phyloP scores from a whole-genome alignment of 768 basidiomycete genomes.

The Boletus rubropictus region DNA sequence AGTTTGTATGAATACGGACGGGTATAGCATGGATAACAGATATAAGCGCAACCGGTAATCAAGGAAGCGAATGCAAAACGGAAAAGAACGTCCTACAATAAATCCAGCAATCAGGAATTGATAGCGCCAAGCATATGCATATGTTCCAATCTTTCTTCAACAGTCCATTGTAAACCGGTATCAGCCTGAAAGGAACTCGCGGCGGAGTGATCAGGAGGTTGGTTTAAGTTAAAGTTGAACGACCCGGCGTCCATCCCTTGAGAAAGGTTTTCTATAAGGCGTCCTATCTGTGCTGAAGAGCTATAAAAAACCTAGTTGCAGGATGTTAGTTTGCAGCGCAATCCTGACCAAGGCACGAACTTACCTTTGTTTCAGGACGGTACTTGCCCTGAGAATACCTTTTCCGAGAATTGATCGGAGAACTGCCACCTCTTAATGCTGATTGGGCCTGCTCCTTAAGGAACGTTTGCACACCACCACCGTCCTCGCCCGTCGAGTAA shows the following conservation, averaged over 20 bases:
- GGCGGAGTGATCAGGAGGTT: constrained; percentile 46
- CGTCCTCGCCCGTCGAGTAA: constrained; percentile 48
- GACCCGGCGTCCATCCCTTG: constrained; percentile 78
- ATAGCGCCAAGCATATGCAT: constrained; percentile 61
- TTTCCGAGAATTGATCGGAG: constrained; percentile 56
- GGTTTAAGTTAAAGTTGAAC: constrained; percentile 63
- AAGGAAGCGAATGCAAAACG: constrained; percentile 15
- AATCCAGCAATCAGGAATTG: constrained; percentile 27
- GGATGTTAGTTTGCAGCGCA: constrained; percentile 7
- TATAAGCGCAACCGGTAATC: constrained; percentile 16
- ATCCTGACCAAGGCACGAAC: constrained; percentile 17
- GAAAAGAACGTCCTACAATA: constrained; percentile 18
- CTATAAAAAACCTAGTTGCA: constrained; percentile 32
- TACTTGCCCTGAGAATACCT: constrained; percentile 47
- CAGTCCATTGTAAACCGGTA: constrained; percentile 58
- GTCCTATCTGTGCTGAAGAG: constrained; percentile 72
- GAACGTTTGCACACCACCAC: constrained; percentile 57
- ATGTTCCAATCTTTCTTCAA: constrained; percentile 71
- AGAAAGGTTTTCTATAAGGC: constrained; percentile 77
- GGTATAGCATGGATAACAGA: constrained; percentile 23
- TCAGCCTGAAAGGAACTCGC: constrained; percentile 60
- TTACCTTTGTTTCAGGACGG: constrained; percentile 82
- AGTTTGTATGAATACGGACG: constrained; percentile 30
- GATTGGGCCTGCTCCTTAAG: constrained; percentile 71
- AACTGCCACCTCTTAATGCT: constrained; percentile 59